Percentiles rank a stretch among this genome's conserved stretches.
These are phyloP conservation scores for Colletotrichum incanum DNA, from an alignment of 2,329 filamentous ascomycete genomes.

Conservation along the genomic window DNA sequence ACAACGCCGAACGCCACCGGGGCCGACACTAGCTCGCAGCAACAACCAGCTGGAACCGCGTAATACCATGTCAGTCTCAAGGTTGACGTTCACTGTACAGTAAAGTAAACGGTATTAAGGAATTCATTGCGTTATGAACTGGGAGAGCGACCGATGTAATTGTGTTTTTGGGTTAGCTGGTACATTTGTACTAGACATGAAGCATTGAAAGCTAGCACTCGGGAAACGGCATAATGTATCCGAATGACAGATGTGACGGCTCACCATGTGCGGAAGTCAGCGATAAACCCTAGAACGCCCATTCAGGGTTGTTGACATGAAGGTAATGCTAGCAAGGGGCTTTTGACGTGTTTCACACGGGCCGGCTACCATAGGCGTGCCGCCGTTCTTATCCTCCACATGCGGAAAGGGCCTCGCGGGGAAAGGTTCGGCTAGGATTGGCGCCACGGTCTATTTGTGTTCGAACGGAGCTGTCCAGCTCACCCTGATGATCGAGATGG, in stretches of 20 bases:
- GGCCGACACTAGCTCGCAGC: constrained; percentile 43
- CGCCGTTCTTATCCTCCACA: neutral
- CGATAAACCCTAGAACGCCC: neutral
- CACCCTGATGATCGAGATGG: neutral
- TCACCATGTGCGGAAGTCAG: neutral
- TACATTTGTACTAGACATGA: constrained; percentile 4
- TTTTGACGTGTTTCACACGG: constrained; percentile 21
- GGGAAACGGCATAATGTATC: neutral
- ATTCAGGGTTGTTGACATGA: neutral
- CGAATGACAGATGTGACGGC: constrained; percentile 1
- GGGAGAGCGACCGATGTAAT: constrained; percentile 8
- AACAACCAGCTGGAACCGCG: constrained; percentile 27
- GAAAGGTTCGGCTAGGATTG: neutral
- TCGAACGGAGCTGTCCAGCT: neutral
- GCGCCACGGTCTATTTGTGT: neutral
- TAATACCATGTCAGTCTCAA: neutral
- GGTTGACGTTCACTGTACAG: constrained; percentile 1
- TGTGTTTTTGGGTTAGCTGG: neutral
- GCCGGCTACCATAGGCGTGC: neutral
- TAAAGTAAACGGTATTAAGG: neutral
- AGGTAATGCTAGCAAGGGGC: neutral
- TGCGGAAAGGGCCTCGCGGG: constrained; percentile 3
- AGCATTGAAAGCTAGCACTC: neutral
- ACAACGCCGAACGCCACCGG: constrained; percentile 47
- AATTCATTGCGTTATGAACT: constrained; percentile 4